Evolutionary conservation across 306 rosid species (phyloP).

Genomic region (Acacia confusa): DNA sequence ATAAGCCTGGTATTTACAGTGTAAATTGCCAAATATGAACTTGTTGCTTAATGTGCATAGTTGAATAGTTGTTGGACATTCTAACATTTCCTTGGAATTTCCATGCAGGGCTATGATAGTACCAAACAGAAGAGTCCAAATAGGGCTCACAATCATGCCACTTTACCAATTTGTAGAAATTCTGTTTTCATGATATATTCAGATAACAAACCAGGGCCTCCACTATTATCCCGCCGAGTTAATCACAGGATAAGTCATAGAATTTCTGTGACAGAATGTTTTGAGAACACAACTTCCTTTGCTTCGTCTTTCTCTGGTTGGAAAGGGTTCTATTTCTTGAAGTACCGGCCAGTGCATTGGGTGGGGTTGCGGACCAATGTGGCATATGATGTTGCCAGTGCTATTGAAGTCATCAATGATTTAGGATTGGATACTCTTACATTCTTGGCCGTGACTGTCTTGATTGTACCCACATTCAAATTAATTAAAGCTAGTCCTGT

Average conservation of each 20-base stretch:
- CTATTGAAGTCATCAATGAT: conserved; percentile 75
- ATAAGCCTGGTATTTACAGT: neutral
- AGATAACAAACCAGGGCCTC: conserved; percentile 41
- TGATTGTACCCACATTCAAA: conserved; percentile 72
- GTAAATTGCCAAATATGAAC: neutral
- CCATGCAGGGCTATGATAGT: conserved; percentile 48
- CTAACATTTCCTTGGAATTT: conserved; percentile 23
- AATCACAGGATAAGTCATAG: conserved; percentile 38
- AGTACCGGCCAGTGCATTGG: conserved; percentile 36
- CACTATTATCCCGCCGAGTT: conserved; percentile 28
- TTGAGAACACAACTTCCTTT: conserved; percentile 31
- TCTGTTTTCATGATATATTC: conserved; percentile 42
- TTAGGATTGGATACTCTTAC: conserved; percentile 72
- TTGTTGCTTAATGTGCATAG: neutral
- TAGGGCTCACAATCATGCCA: conserved; percentile 16
- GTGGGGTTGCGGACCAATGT: conserved; percentile 46
- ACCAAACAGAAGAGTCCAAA: conserved; percentile 43
- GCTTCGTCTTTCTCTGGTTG: conserved; percentile 33
- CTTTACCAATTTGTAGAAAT: conserved; percentile 41
- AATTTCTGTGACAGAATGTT: conserved; percentile 41
- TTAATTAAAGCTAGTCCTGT: conserved; percentile 40
- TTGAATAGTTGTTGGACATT: neutral
- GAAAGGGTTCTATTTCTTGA: conserved; percentile 42
- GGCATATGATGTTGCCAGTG: conserved; percentile 70
- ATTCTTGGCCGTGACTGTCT: conserved; percentile 59